A percentile compares a stretch with the other conserved stretches of the same genome.
phyloP scores from a whole-genome alignment of 202 grass and related monocot species.

The Saccharum hybrid region DNA sequence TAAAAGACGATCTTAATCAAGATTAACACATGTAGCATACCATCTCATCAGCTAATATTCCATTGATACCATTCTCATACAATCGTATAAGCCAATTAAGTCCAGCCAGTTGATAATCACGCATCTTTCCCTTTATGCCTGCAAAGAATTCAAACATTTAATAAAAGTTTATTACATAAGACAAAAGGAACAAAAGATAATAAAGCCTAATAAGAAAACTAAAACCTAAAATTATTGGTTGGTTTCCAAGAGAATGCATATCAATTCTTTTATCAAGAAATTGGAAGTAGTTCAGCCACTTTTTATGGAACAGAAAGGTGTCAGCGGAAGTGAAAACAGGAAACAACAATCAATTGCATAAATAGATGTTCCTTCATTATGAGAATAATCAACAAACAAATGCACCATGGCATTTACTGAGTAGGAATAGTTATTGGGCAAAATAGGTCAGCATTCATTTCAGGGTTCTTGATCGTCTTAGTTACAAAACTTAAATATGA shows the following conservation, averaged over 20 bases:
- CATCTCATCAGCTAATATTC: conserved; percentile 99
- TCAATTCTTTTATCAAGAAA: conserved; percentile 12
- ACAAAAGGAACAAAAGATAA: neutral
- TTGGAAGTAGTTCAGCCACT: neutral
- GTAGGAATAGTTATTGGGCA: too few species aligned
- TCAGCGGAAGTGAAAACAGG: conserved; percentile 2
- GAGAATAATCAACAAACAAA: conserved; percentile 22
- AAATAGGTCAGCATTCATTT: too few species aligned
- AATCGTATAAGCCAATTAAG: conserved; percentile 97
- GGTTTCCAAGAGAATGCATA: conserved; percentile 5
- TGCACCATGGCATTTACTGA: too few species aligned
- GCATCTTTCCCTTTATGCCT: conserved; percentile 99
- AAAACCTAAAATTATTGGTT: neutral
- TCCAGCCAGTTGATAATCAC: conserved; percentile 95
- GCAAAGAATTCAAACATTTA: conserved; percentile 14
- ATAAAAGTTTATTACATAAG: conserved; percentile 9
- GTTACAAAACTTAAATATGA: too few species aligned
- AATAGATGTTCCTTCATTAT: neutral
- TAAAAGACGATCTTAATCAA: neutral
- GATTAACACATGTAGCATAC: conserved; percentile 50
- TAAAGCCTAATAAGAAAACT: conserved; percentile 5
- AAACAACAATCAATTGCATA: neutral
- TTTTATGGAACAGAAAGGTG: neutral
- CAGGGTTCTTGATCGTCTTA: too few species aligned
- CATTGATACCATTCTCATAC: conserved; percentile 99